phyloP scores from a whole-genome alignment of 257 asterid genomes.

The Linderniella brevidens region DNA sequence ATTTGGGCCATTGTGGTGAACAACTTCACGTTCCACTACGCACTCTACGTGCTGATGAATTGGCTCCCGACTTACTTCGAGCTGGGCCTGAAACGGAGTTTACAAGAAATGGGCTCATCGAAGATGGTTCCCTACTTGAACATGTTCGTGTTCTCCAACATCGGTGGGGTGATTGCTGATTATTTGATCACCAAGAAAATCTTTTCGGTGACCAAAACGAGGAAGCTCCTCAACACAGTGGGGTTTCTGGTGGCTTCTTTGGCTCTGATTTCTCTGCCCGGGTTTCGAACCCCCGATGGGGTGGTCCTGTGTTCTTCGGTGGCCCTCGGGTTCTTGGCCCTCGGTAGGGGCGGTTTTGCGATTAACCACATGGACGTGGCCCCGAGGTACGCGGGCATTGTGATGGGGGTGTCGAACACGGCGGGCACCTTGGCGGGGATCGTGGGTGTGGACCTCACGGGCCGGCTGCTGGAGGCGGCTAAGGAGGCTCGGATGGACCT shows the following conservation, averaged over 20 bases:
- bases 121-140: constrained; percentile 83
- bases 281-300: constrained; percentile 60
- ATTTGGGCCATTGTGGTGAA: constrained; percentile 88
- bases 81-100: constrained; percentile 63
- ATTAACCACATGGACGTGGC: constrained; percentile 95
- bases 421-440: constrained; percentile 92
- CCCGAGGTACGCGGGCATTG: constrained; percentile 86
- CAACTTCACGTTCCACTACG: constrained; percentile 85
- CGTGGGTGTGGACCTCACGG: constrained; percentile 81
- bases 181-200: constrained; percentile 42
- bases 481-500: constrained; percentile 53
- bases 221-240: constrained; percentile 59
- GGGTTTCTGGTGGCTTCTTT: constrained; percentile 68
- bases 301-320: constrained; percentile 64
- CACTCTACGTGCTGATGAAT: constrained; percentile 82
- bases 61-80: constrained; percentile 97
- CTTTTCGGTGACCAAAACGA: constrained; percentile 52
- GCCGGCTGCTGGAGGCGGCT: constrained; percentile 79
- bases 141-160: constrained; percentile 79
- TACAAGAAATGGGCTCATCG: constrained; percentile 92
- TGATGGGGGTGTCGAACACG: constrained; percentile 92
- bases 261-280: constrained; percentile 59
- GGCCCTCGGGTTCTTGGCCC: constrained; percentile 83
- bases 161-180: constrained; percentile 84
- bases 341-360: constrained; percentile 94